phyloP scores from a whole-genome alignment of 805 yeast species.

The Kluyveromyces nonfermentans region DNA sequence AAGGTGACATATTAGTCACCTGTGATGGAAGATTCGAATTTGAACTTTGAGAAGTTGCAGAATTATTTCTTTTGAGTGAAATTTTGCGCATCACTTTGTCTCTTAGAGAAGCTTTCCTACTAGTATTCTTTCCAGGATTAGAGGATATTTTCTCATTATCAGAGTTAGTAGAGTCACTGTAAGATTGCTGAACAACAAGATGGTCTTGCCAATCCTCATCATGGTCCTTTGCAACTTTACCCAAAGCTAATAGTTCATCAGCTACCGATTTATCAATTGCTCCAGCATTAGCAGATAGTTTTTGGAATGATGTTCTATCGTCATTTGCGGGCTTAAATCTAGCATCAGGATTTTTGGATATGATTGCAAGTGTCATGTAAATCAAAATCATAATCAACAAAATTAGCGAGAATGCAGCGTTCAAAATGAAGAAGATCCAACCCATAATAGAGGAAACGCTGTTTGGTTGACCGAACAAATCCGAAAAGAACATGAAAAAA shows the following conservation, averaged over 20 bases:
- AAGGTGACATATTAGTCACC: not conserved
- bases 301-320: constrained; percentile 86
- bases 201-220: constrained; percentile 64
- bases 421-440: constrained; percentile 77
- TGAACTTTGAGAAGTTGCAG: constrained; percentile 5
- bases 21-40: constrained; percentile 4
- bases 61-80: constrained; percentile 11
- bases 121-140: constrained; percentile 7
- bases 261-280: constrained; percentile 27
- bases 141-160: constrained; percentile 7
- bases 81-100: constrained; percentile 20
- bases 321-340: constrained; percentile 83
- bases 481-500: constrained; percentile 77
- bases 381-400: constrained; percentile 62
- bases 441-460: constrained; percentile 83
- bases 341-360: constrained; percentile 81
- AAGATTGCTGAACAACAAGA: constrained; percentile 25
- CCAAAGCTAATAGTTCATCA: constrained; percentile 60
- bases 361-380: constrained; percentile 49
- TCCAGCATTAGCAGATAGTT: constrained; percentile 29
- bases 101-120: constrained; percentile 14
- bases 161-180: constrained; percentile 3
- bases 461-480: constrained; percentile 71
- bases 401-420: constrained; percentile 79
- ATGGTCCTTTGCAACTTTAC: constrained; percentile 76